phyloP scores from a whole-genome alignment of 2,329 filamentous ascomycete genomes.

The Aspergillus versicolor region DNA sequence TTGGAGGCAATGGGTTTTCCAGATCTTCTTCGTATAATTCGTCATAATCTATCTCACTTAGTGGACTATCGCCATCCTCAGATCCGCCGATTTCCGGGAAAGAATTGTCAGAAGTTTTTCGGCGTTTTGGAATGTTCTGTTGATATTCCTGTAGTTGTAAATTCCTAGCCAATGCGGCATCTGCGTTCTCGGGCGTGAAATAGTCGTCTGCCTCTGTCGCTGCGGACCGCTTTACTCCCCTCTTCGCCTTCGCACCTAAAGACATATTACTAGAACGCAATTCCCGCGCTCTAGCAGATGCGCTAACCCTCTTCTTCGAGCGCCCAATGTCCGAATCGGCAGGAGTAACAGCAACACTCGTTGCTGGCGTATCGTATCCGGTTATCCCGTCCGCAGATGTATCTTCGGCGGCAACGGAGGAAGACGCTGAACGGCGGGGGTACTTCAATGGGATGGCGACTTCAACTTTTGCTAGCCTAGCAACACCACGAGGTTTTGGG shows the following conservation, averaged over 20 bases:
- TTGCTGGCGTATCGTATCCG: conserved; percentile 62
- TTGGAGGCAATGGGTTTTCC: conserved; percentile 16
- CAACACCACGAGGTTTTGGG: neutral
- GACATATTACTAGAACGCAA: conserved; percentile 51
- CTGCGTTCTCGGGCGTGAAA: conserved; percentile 35
- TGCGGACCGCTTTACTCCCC: conserved; percentile 46
- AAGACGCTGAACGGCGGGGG: conserved; percentile 28
- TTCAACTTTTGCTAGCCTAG: conserved; percentile 17
- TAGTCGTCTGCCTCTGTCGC: conserved; percentile 45
- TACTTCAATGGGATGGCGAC: conserved; percentile 34
- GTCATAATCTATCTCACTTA: conserved; percentile 12
- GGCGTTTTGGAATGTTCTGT: conserved; percentile 36
- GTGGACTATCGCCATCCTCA: conserved; percentile 14
- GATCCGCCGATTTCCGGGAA: conserved; percentile 27
- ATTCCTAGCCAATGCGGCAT: conserved; percentile 55
- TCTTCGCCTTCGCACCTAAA: conserved; percentile 16
- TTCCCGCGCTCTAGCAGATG: conserved; percentile 47
- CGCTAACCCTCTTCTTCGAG: conserved; percentile 37
- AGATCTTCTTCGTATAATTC: conserved; percentile 16
- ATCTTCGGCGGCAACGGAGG: conserved; percentile 42
- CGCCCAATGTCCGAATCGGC: conserved; percentile 40
- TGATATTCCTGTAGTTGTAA: conserved; percentile 59
- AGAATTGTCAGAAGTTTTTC: conserved; percentile 23
- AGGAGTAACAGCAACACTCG: conserved; percentile 59
- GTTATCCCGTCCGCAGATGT: conserved; percentile 45